Percentiles rank a stretch among this genome's conserved stretches.
These are phyloP conservation scores for Metschnikowia amazonensis DNA, from an alignment of 805 yeast species.

Conservation along the genomic window DNA sequence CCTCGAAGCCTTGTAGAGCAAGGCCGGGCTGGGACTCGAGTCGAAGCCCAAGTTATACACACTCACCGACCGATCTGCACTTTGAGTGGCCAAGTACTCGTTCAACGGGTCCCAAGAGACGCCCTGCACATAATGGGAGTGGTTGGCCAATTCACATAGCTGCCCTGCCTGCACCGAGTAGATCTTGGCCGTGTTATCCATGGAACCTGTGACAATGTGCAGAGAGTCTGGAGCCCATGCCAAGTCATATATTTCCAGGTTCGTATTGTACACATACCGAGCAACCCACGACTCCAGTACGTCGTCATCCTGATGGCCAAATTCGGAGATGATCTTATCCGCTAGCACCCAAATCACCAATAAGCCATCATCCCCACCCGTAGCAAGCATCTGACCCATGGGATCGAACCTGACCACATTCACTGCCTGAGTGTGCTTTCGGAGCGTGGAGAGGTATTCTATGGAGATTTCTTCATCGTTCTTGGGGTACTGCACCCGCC, in stretches of 20 bases:
- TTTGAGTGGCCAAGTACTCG: slow-evolving; percentile 76
- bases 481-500: slow-evolving; percentile 29
- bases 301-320: slow-evolving; percentile 55
- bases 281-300: slow-evolving; percentile 72
- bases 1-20: slow-evolving; percentile 47
- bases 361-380: slow-evolving; percentile 95
- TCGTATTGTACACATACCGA: slow-evolving; percentile 52
- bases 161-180: slow-evolving; percentile 57
- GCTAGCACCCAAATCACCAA: slow-evolving; percentile 73
- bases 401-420: slow-evolving; percentile 82
- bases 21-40: slow-evolving; percentile 26
- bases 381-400: slow-evolving; percentile 66
- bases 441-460: slow-evolving; percentile 73
- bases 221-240: slow-evolving; percentile 88
- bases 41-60: slow-evolving; percentile 27
- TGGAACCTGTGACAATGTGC: slow-evolving; percentile 80
- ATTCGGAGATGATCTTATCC: slow-evolving; percentile 52
- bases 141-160: slow-evolving; percentile 61
- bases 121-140: slow-evolving; percentile 91
- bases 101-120: slow-evolving; percentile 91
- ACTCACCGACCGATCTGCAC: slow-evolving; percentile 81
- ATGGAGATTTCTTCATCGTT: slow-evolving; percentile 34
- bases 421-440: slow-evolving; percentile 92
- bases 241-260: slow-evolving; percentile 83
- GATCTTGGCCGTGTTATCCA: slow-evolving; percentile 80